phyloP scores from a whole-genome alignment of 1,139 yeast genomes.

The Pichiaceae sp. region DNA sequence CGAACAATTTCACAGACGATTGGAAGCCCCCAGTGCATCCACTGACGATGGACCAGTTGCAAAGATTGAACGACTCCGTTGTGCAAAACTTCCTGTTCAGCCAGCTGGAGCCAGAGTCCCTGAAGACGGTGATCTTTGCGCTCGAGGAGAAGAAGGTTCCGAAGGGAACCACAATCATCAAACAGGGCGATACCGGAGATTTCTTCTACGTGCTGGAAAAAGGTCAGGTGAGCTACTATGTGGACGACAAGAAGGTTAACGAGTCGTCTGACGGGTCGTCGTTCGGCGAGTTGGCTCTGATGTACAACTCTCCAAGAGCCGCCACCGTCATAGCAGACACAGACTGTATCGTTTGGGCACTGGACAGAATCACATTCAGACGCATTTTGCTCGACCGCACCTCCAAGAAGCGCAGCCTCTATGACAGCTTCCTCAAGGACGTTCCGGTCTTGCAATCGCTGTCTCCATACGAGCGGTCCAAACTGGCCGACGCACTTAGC shows the following conservation, averaged over 20 bases:
- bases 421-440: slow-evolving; percentile 81
- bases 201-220: slow-evolving; percentile 81
- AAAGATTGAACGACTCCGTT: slow-evolving; percentile 62
- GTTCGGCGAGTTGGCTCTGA: slow-evolving; percentile 93
- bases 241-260: slow-evolving; percentile 65
- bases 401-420: slow-evolving; percentile 80
- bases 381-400: slow-evolving; percentile 86
- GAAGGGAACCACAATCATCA: slow-evolving; percentile 61
- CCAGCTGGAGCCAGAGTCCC: slow-evolving; percentile 64
- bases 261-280: slow-evolving; percentile 79
- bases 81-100: slow-evolving; percentile 76
- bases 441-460: slow-evolving; percentile 72
- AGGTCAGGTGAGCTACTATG: slow-evolving; percentile 77
- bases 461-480: slow-evolving; percentile 78
- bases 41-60: slow-evolving; percentile 55
- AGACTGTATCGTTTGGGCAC: slow-evolving; percentile 77
- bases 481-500: slow-evolving; percentile 88
- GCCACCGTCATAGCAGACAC: slow-evolving; percentile 81
- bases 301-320: slow-evolving; percentile 97
- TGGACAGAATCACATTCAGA: slow-evolving; percentile 90
- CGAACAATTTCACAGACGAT: slow-evolving; percentile 48
- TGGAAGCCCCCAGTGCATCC: slow-evolving; percentile 73
- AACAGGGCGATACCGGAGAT: slow-evolving; percentile 96
- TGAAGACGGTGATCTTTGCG: slow-evolving; percentile 73
- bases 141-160: slow-evolving; percentile 61